phyloP scores from a whole-genome alignment of 2,329 filamentous ascomycete species.

The Penicillium corylophilum region DNA sequence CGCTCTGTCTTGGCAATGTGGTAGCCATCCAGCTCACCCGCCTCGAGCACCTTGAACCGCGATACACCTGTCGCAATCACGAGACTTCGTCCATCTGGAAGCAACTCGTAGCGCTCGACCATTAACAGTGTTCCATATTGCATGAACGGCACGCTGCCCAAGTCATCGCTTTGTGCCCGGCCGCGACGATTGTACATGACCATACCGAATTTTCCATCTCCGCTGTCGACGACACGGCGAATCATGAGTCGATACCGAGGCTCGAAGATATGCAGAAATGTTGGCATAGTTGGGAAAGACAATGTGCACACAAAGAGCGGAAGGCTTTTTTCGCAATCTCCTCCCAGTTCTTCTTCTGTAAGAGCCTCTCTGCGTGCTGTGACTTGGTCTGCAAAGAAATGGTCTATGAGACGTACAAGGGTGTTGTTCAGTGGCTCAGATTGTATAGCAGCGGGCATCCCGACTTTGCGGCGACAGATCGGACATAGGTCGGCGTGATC shows the following conservation, averaged over 20 bases:
- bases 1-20: conserved; percentile 71
- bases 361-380: conserved; percentile 56
- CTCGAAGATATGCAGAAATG: conserved; percentile 88
- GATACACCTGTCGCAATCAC: conserved; percentile 75
- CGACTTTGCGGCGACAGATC: conserved; percentile 69
- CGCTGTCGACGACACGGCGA: conserved; percentile 67
- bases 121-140: conserved; percentile 76
- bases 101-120: conserved; percentile 70
- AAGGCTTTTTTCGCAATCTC: conserved; percentile 58
- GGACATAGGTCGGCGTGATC: conserved; percentile 79
- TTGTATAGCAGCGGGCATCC: conserved; percentile 51
- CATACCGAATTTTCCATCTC: conserved; percentile 80
- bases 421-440: conserved; percentile 60
- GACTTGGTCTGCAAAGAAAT: conserved; percentile 69
- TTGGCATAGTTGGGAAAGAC: conserved; percentile 78
- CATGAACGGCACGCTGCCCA: conserved; percentile 60
- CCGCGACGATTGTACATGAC: conserved; percentile 65
- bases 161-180: conserved; percentile 51
- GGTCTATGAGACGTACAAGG: conserved; percentile 62
- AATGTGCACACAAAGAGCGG: conserved; percentile 81
- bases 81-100: conserved; percentile 77
- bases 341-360: conserved; percentile 57
- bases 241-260: conserved; percentile 92
- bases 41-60: conserved; percentile 68
- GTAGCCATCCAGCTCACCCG: conserved; percentile 71